Evolutionary conservation across 2,329 filamentous ascomycete species (phyloP), one percentile per base, ranked within the genome.

Genomic region (Penicillium sp.): DNA sequence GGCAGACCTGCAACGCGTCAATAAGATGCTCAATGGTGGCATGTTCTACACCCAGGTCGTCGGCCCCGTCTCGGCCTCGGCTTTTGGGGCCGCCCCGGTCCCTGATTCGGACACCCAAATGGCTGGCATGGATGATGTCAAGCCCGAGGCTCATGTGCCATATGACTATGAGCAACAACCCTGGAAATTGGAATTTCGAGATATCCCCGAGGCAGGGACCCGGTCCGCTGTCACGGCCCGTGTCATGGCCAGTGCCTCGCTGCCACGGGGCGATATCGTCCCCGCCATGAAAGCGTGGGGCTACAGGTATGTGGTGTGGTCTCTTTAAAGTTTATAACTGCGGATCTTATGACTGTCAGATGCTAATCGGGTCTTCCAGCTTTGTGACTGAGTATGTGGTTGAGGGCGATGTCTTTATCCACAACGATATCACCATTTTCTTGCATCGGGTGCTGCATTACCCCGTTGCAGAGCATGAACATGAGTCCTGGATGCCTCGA

Each of bases 341-440:
- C 24, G 21, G 50, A 55, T 60, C 52, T 44, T 49, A 45, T 55
- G 53, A 56, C 58, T 26, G 46, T 45, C 39, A 27, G 26, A 46
- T 56, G 48, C 56, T 63, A 55, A 63, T 56, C 13, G 10, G 19
- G n/a, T 55, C 35, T 49, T 57, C 3, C 4, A 86, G 84, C 50
- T 85, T 82, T 60, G 78, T 82, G 22, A 82, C 80, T 6, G 83
- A 86, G 63, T 85, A 84, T 65, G 72, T 84, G 51, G 68, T 83
- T 21, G 77, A 82, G 64, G 85, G 85, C 24, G 78, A 85, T 64
- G 79, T 80, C 55, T 84, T 87, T 63, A 78, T 87, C 37, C 77
- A 82, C 55, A 79, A 82, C 52, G 84, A 87, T 64, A 79, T 84
- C 53, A 74, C 84, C 46, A 71, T 88, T 48, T 80, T 80, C 56